These are phyloP conservation scores for Myxozyma nipponensis DNA, from an alignment of 805 yeast genomes.

Conservation along the genomic window DNA sequence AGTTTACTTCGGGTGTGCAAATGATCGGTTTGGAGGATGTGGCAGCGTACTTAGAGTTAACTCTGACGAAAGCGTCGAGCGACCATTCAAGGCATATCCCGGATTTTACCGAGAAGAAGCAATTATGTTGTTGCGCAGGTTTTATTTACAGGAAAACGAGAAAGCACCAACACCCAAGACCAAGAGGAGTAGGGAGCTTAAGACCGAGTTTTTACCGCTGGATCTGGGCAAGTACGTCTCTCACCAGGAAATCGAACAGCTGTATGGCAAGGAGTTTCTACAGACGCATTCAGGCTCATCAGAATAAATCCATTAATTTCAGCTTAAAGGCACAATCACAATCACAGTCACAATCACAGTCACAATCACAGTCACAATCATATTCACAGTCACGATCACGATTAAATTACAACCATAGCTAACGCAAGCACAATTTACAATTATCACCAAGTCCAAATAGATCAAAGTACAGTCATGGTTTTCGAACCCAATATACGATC, in stretches of 20 bases:
- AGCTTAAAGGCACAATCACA: too few species aligned
- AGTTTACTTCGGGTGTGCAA: slow-evolving; percentile 89
- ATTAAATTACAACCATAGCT: too few species aligned
- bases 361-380: too few species aligned
- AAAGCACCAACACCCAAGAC: slow-evolving; percentile 78
- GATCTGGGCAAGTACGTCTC: slow-evolving; percentile 23
- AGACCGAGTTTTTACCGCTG: slow-evolving; percentile 44
- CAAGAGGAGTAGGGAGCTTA: slow-evolving; percentile 53
- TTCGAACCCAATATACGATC: too few species aligned
- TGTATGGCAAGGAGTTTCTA: slow-evolving; percentile 36
- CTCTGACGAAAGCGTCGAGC: slow-evolving; percentile 37
- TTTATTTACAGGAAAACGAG: slow-evolving; percentile 80
- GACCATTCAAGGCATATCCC: slow-evolving; percentile 50
- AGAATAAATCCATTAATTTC: too few species aligned
- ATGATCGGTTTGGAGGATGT: slow-evolving; percentile 95
- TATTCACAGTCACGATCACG: too few species aligned
- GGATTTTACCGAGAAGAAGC: slow-evolving; percentile 82
- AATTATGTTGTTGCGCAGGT: slow-evolving; percentile 70
- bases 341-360: too few species aligned
- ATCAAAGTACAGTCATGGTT: too few species aligned
- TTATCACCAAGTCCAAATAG: too few species aligned
- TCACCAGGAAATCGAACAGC: slow-evolving; percentile 21
- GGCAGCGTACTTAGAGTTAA: slow-evolving; percentile 75
- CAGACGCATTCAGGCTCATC: background rate
- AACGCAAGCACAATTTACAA: too few species aligned